These are phyloP conservation scores for Sherardia arvensis DNA, from an alignment of 257 asterid genomes.

Conservation along the genomic window DNA sequence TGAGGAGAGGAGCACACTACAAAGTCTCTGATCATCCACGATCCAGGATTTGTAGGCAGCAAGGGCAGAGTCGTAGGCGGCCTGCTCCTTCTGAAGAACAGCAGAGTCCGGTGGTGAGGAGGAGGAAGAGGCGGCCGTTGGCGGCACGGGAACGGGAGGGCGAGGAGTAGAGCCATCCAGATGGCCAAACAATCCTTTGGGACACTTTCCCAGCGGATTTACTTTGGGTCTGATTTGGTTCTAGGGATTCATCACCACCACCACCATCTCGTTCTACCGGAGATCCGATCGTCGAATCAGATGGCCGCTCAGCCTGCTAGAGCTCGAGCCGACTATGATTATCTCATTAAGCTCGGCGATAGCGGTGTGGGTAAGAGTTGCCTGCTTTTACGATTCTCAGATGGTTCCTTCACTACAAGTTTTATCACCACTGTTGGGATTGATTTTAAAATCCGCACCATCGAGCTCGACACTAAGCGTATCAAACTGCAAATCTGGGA, in stretches of 20 bases:
- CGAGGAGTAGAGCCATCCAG: no score
- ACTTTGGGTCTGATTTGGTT: background rate
- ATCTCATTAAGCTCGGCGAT: conserved; percentile 43
- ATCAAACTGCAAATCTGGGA: conserved; percentile 33
- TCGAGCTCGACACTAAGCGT: conserved; percentile 30
- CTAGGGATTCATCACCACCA: conserved; percentile 7
- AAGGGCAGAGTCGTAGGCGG: no score
- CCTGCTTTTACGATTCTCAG: conserved; percentile 94
- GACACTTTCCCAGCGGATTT: no score
- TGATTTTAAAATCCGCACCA: conserved; percentile 36
- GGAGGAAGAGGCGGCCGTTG: no score
- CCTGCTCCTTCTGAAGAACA: no score
- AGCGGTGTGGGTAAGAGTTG: conserved; percentile 91
- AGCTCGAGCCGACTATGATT: conserved; percentile 55
- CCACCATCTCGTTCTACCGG: conserved; percentile 4
- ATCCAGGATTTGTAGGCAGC: no score
- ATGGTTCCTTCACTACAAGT: conserved; percentile 98
- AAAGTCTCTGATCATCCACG: no score
- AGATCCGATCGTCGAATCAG: conserved; percentile 10
- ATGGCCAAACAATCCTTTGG: no score
- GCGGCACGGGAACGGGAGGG: no score
- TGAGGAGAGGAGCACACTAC: no score
- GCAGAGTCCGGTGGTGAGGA: no score
- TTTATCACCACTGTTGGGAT: conserved; percentile 64
- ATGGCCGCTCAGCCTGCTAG: conserved; percentile 58